These are phyloP conservation scores for Chalaropsis thielavioides DNA, from an alignment of 2,329 filamentous ascomycete species.

Conservation along the genomic window DNA sequence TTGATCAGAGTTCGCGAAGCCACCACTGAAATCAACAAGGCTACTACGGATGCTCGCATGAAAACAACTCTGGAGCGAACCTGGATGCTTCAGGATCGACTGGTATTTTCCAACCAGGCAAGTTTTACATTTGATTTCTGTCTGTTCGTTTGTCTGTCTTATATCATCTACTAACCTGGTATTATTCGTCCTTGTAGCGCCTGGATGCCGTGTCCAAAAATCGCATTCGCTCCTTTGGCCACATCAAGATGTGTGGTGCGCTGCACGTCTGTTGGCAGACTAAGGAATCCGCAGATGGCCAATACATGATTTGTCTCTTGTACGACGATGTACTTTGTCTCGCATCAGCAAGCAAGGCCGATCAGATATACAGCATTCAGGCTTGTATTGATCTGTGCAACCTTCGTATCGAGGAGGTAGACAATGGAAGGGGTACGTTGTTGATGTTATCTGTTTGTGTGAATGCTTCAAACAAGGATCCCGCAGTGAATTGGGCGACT, in stretches of 20 bases:
- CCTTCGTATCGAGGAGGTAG: constrained; percentile 52
- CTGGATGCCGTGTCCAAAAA: constrained; percentile 41
- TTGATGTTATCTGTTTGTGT: neutral
- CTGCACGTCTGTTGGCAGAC: constrained; percentile 74
- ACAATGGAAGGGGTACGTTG: constrained; percentile 56
- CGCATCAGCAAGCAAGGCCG: constrained; percentile 49
- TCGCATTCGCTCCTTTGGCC: constrained; percentile 65
- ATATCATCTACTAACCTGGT: constrained; percentile 3
- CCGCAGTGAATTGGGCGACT: neutral
- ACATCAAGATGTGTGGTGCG: constrained; percentile 66
- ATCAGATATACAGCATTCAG: constrained; percentile 55
- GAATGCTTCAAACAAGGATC: too few relatives aligned
- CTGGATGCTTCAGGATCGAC: constrained; percentile 68
- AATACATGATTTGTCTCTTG: constrained; percentile 75
- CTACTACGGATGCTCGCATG: constrained; percentile 60
- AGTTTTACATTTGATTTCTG: neutral
- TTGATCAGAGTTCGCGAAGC: constrained; percentile 58
- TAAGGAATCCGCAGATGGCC: constrained; percentile 50
- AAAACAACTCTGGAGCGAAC: constrained; percentile 64
- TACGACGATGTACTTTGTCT: constrained; percentile 70
- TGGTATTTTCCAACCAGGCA: constrained; percentile 56
- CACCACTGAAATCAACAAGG: constrained; percentile 67
- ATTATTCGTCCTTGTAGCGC: constrained; percentile 25
- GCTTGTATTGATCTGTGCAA: constrained; percentile 57
- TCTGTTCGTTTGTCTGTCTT: neutral